Evolutionary conservation across 148 eudicot species (phyloP), one percentile per base, ranked within the genome.

Genomic region (Fagopyrum tataricum): DNA sequence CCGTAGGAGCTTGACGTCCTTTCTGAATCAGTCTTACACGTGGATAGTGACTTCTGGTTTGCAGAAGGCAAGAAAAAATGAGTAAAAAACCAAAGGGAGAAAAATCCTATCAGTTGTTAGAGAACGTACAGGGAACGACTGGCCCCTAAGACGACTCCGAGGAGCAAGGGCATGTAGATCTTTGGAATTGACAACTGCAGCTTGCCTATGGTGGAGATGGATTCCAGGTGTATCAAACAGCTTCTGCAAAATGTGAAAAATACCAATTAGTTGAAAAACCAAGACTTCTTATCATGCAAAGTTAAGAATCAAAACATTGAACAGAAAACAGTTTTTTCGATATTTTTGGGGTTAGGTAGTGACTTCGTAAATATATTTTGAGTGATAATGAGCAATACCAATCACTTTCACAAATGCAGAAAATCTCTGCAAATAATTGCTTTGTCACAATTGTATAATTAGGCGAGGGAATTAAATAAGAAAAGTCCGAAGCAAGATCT

Each of bases 121-220:
- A 46, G 12, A 41, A 79, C 96, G 48, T 86, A 95, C 98, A 44
- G 96, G 93, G 72, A 90, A 77, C 43, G 93, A 79, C 83, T 81
- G 96, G 72, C 98, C 98, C 80, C 88, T 84, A 75, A 95, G 92
- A 70, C 97, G 89, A 81, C 96, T 91, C 73, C 76, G 82, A 74
- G 98, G 98, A 74, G 98, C 98, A 72, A 95, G 91, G 78, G 80
- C 74, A 71, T 93, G 92, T 71, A 95, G 81, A 81, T 95, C 98
- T 76, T 91, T 93, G 40, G 96, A 79, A 71, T 88, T 90, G 75
- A 94, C 81, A 44, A 94, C 97, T 39, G 98, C 97, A 81, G 97
- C 97, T 85, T 89, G 97, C 85, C 98, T 85, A 72, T 94, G 98
- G 81, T 94, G 98, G 67, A 94, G 97, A 87, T 94, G 98, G 58